These are phyloP conservation scores for Boletus holoroseus DNA, from an alignment of 1,284 basidiomycete species.

Conservation along the genomic window DNA sequence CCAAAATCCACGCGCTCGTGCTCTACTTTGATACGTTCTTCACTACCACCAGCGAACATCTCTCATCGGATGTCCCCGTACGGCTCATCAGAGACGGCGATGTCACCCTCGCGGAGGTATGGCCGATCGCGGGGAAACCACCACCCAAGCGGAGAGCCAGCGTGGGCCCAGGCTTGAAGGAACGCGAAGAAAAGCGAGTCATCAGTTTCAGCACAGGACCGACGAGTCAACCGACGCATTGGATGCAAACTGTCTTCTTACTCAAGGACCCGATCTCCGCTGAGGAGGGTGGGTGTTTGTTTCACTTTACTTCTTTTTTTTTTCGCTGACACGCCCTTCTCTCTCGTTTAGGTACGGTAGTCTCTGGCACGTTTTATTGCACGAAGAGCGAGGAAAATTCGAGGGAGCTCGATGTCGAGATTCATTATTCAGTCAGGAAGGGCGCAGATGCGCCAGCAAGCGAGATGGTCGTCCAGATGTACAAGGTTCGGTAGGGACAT, in stretches of 20 bases:
- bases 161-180: constrained; percentile 27
- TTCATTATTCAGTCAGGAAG: constrained; percentile 69
- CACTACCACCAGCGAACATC: constrained; percentile 52
- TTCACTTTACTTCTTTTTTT: not conserved
- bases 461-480: constrained; percentile 65
- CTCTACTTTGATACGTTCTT: constrained; percentile 97
- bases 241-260: constrained; percentile 95
- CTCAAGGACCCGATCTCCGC: constrained; percentile 75
- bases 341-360: constrained; percentile 54
- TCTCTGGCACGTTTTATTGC: constrained; percentile 79
- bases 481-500: constrained; percentile 58
- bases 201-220: constrained; percentile 93
- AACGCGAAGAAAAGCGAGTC: constrained; percentile 46
- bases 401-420: constrained; percentile 87
- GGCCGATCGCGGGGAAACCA: constrained; percentile 62
- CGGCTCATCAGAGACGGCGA: constrained; percentile 53
- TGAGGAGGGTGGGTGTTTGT: constrained; percentile 53
- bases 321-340: not conserved
- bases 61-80: constrained; percentile 49
- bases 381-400: constrained; percentile 78
- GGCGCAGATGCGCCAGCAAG: constrained; percentile 29
- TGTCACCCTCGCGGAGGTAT: constrained; percentile 64
- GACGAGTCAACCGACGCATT: constrained; percentile 85
- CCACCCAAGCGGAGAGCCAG: constrained; percentile 51
- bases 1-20: constrained; percentile 75